Conservation (phyloP, 208 protist species). For the Wallacemonas sp. region DNA sequence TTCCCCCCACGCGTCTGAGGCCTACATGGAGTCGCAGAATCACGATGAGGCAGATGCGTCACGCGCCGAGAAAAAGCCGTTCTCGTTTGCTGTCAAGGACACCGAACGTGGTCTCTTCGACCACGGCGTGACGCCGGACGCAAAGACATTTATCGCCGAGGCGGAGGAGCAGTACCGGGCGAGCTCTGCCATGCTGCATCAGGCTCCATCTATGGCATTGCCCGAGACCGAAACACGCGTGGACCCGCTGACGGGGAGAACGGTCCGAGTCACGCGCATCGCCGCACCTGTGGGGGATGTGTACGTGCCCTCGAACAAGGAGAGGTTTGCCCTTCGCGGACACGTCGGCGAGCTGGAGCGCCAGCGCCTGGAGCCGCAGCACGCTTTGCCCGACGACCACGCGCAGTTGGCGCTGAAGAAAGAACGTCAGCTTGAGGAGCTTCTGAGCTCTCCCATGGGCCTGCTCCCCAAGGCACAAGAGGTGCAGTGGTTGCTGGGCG, state of each 20-base stretch:
- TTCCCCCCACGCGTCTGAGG: conserved; percentile 20
- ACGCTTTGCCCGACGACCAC: conserved; percentile 43
- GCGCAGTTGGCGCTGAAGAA: conserved; percentile 70
- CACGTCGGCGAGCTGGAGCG: conserved; percentile 60
- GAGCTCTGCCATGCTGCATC: conserved; percentile 51
- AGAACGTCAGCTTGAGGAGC: conserved; percentile 66
- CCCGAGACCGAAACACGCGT: conserved; percentile 28
- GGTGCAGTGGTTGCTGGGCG: conserved; percentile 41
- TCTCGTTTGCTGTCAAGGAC: conserved; percentile 52
- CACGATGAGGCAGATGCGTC: background rate
- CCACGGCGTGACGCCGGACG: conserved; percentile 66
- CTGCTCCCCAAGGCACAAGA: conserved; percentile 54
- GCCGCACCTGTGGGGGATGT: conserved; percentile 71
- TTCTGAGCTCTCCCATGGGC: conserved; percentile 65
- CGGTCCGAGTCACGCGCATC: conserved; percentile 32
- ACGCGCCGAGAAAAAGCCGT: conserved; percentile 5
- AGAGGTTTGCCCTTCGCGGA: conserved; percentile 49
- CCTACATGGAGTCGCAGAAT: conserved; percentile 2
- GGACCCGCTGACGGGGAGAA: conserved; percentile 32
- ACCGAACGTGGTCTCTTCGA: conserved; percentile 60
- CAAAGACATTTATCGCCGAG: conserved; percentile 56
- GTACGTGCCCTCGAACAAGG: conserved; percentile 60
- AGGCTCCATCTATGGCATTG: conserved; percentile 22
- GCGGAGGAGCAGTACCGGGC: conserved; percentile 70
- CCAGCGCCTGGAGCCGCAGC: conserved; percentile 21